These are phyloP conservation scores for Solanum raphanifolium DNA, from an alignment of 257 asterid genomes.

Conservation along the genomic window DNA sequence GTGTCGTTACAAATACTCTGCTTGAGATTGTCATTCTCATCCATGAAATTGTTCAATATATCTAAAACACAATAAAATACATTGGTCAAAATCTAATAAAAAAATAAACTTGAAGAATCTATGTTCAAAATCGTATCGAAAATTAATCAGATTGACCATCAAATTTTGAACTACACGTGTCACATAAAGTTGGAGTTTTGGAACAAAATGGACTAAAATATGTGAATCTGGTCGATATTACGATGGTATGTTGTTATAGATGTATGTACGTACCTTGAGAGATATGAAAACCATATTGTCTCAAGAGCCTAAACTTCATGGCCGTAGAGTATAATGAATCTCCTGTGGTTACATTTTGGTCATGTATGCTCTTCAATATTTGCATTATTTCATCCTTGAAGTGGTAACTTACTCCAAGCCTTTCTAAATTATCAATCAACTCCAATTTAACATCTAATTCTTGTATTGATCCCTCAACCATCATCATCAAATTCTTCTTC, in stretches of 20 bases:
- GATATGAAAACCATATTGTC: background rate
- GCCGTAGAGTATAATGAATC: slow-evolving; percentile 14
- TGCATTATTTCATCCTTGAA: slow-evolving; percentile 16
- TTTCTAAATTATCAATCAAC: slow-evolving; percentile 27
- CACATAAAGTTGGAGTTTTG: background rate
- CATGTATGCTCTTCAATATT: background rate
- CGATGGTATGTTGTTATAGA: too few species aligned
- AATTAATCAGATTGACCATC: background rate
- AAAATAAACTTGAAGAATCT: too few species aligned
- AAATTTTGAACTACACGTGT: background rate
- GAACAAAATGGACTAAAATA: too few species aligned
- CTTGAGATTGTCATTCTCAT: background rate
- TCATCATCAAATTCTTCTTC: background rate
- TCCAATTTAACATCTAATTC: slow-evolving; percentile 2
- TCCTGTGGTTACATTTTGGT: background rate
- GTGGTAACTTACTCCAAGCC: slow-evolving; percentile 24
- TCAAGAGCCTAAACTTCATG: slow-evolving; percentile 17
- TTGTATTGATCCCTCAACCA: background rate
- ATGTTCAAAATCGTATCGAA: background rate
- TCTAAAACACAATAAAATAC: slow-evolving; percentile 6
- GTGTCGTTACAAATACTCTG: slow-evolving; percentile 10
- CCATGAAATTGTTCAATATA: slow-evolving; percentile 17
- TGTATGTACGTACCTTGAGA: background rate
- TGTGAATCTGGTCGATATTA: too few species aligned
- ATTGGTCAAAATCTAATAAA: background rate